Base-by-base conservation (phyloP, 345 rosid species). In the Raphanus sativus region DNA sequence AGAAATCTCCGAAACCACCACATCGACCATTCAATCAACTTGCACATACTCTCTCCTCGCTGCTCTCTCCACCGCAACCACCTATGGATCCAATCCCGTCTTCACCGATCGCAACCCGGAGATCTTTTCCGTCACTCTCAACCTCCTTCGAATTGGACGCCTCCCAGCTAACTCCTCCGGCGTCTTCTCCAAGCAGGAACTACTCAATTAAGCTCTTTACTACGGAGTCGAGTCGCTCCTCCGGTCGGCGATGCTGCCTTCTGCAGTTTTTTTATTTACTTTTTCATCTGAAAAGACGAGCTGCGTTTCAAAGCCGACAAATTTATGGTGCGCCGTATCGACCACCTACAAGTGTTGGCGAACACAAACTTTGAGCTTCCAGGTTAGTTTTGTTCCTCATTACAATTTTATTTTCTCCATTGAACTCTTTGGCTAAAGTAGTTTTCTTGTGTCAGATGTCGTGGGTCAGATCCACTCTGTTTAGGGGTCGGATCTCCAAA, bases 21-120 rank as follows among this genome's bases (percentile, higher is more conserved):
- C 83, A n/a, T 73, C 89, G 10, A 95, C 98, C 4, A 90, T 95
- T 54, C 89, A 83, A 68, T 86, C 94, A 15, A 85, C 88, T 26
- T 94, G 94, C 25, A 86, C 91, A 7, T 96, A 95, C 77, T 92
- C 98, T 24, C 91, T 95, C 62, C 87, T 95, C 1, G 83, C 84
- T 12, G 89, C 88, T 62, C 92, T 94, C 13, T 88, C 96, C 29
- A 81, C 48, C 71, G 87, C 88, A 6, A 60, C 87, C 36, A 8
- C 67, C 3, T 72, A 69, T 17, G 86, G 81, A 16, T 79, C 81
- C 8, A 32, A n/a, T 10, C 90, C 97, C 0, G 79, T 92, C 32
- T 94, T 94, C 83, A 86, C 90, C 54, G 99, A 95, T 81, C 98
- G 99, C 2, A 98, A 95, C 73, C 97, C 99, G 9, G 94, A 92